These are phyloP conservation scores for Diaporthe caulivora DNA, from an alignment of 2,329 filamentous ascomycete genomes.

Conservation along the genomic window DNA sequence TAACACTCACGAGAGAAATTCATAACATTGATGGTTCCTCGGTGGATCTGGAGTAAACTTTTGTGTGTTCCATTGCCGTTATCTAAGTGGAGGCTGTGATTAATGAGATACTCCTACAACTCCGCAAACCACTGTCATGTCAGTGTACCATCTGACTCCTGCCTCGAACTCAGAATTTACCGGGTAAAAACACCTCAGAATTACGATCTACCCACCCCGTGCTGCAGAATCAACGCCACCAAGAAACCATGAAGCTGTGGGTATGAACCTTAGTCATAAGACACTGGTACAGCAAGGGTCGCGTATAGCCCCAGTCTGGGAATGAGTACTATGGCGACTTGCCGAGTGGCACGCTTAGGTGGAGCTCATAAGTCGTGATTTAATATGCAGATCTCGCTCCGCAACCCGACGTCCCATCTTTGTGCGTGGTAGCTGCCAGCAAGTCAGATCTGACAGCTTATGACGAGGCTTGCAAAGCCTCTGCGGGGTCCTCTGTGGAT, in stretches of 20 bases:
- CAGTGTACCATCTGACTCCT: conserved; percentile 33
- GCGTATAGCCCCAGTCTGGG: background rate
- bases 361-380: conserved; percentile 17
- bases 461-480: conserved; percentile 16
- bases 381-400: conserved; percentile 9
- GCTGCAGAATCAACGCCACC: conserved; percentile 26
- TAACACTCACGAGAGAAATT: background rate
- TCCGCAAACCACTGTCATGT: conserved; percentile 35
- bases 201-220: conserved; percentile 15
- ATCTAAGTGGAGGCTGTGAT: conserved; percentile 33
- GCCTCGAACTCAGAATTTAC: conserved; percentile 32
- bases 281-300: conserved; percentile 2
- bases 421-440: background rate
- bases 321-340: background rate
- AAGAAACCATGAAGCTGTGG: conserved; percentile 20
- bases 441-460: conserved; percentile 3
- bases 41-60: conserved; percentile 31
- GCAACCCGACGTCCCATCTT: background rate
- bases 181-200: conserved; percentile 8
- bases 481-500: conserved; percentile 9
- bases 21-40: background rate
- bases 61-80: conserved; percentile 37
- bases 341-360: background rate
- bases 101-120: conserved; percentile 39
- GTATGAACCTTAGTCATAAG: conserved; percentile 1